These are phyloP conservation scores for Russula abietina DNA, from an alignment of 768 basidiomycete genomes.

Conservation along the genomic window DNA sequence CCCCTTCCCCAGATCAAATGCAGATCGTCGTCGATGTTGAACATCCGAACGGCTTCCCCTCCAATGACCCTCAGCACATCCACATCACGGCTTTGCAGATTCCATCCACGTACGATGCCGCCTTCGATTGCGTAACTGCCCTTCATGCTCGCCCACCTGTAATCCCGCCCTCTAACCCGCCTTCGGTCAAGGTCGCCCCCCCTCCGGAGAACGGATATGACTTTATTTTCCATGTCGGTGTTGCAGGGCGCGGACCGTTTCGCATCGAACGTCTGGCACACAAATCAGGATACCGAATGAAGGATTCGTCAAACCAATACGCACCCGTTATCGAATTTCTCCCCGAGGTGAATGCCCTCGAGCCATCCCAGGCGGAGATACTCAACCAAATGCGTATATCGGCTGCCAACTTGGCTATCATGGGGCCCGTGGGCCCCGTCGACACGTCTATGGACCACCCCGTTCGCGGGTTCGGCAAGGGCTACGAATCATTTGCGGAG, in stretches of 20 bases:
- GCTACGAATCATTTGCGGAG: slow-evolving; percentile 48
- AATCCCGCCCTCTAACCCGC: slow-evolving; percentile 26
- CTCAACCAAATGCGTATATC: slow-evolving; percentile 33
- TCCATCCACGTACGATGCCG: slow-evolving; percentile 53
- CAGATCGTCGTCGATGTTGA: slow-evolving; percentile 23
- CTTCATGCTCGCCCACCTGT: slow-evolving; percentile 56
- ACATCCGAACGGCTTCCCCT: slow-evolving; percentile 21
- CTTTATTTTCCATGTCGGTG: slow-evolving; percentile 66
- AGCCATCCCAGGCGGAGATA: slow-evolving; percentile 35
- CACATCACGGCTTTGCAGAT: slow-evolving; percentile 56
- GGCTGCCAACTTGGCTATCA: slow-evolving; percentile 12
- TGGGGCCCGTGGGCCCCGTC: background rate
- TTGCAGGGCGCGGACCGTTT: slow-evolving; percentile 60
- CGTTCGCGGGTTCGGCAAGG: slow-evolving; percentile 29
- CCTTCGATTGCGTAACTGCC: slow-evolving; percentile 49
- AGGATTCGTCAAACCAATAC: slow-evolving; percentile 53
- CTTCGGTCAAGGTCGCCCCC: slow-evolving; percentile 38
- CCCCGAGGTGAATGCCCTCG: slow-evolving; percentile 25
- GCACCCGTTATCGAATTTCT: slow-evolving; percentile 39
- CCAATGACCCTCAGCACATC: slow-evolving; percentile 36
- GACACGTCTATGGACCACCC: slow-evolving; percentile 19
- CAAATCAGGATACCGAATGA: slow-evolving; percentile 65
- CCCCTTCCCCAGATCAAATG: slow-evolving; percentile 24
- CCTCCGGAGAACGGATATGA: slow-evolving; percentile 52
- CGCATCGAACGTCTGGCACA: slow-evolving; percentile 62